Percentiles rank a stretch among this genome's conserved stretches.
Evolutionary conservation across 257 asterid genomes (phyloP).

Genomic region (Penstemon davidsonii): DNA sequence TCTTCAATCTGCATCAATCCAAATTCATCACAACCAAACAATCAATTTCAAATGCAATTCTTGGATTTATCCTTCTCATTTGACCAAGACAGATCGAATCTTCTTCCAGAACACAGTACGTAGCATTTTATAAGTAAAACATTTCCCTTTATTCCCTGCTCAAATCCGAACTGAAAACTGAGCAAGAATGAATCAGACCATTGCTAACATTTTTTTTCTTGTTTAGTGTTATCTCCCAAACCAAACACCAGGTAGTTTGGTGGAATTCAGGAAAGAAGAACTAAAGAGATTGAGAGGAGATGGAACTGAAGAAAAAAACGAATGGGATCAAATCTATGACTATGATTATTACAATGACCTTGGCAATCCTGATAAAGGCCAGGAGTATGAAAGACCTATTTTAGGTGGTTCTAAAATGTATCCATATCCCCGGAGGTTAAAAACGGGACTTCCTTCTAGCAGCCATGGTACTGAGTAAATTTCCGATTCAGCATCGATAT

Average conservation of each 20-base stretch:
- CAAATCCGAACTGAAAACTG: neutral
- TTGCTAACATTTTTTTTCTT: constrained; percentile 1
- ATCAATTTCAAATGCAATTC: constrained; percentile 48
- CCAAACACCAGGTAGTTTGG: constrained; percentile 41
- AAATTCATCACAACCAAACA: constrained; percentile 22
- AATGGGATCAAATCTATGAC: constrained; percentile 50
- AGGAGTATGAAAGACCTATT: constrained; percentile 31
- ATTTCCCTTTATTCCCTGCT: constrained; percentile 3
- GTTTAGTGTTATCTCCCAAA: constrained; percentile 49
- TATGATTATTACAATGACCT: constrained; percentile 49
- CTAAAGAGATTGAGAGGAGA: constrained; percentile 44
- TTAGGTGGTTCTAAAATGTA: constrained; percentile 44
- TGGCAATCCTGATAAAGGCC: constrained; percentile 35
- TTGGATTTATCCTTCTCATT: constrained; percentile 44
- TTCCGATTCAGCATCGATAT: constrained; percentile 9
- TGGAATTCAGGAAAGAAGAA: constrained; percentile 45
- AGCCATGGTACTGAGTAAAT: constrained; percentile 27
- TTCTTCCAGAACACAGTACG: constrained; percentile 52
- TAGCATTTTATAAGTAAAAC: neutral
- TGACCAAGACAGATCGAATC: constrained; percentile 37
- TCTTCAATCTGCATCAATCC: constrained; percentile 36
- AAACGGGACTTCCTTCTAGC: constrained; percentile 42
- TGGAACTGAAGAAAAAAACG: constrained; percentile 41
- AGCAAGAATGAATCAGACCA: neutral
- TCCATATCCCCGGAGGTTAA: constrained; percentile 55